A percentile compares a stretch with the other conserved stretches of the same genome.
phyloP scores from a whole-genome alignment of 371 early-diverging fungal species.

The Mucor mucedo region DNA sequence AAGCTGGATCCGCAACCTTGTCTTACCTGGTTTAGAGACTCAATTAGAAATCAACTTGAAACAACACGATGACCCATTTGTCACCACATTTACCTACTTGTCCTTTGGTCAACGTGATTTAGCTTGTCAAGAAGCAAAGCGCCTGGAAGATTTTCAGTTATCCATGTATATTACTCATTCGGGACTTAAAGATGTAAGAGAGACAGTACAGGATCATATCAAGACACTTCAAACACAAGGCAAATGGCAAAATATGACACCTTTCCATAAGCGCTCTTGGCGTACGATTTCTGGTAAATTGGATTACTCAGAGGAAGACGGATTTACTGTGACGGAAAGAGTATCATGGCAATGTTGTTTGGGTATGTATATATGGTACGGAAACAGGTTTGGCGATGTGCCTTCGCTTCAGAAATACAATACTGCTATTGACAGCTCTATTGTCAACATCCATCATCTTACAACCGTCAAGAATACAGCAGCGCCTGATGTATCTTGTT shows the following conservation, averaged over 20 bases:
- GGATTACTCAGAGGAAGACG: slow-evolving; percentile 1
- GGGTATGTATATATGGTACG: slow-evolving; percentile 29
- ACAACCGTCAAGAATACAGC: slow-evolving; percentile 5
- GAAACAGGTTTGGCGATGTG: neutral
- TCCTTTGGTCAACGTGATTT: slow-evolving; percentile 21
- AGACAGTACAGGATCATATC: slow-evolving; percentile 4
- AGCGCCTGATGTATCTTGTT: slow-evolving; percentile 11
- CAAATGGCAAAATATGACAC: slow-evolving; percentile 18
- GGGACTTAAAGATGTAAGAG: slow-evolving; percentile 5
- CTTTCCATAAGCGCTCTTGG: slow-evolving; percentile 22
- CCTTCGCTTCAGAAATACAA: slow-evolving; percentile 4
- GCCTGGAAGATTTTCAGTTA: slow-evolving; percentile 3
- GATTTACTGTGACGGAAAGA: slow-evolving; percentile 12
- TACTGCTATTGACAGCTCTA: neutral
- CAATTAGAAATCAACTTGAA: slow-evolving; percentile 1
- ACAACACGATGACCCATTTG: slow-evolving; percentile 17
- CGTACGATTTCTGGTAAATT: slow-evolving; percentile 13
- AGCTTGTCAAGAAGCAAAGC: slow-evolving; percentile 16
- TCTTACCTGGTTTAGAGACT: slow-evolving; percentile 16
- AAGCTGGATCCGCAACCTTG: slow-evolving; percentile 20
- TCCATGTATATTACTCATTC: slow-evolving; percentile 23
- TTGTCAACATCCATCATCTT: slow-evolving; percentile 2
- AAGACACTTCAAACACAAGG: neutral
- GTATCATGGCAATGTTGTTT: slow-evolving; percentile 24
- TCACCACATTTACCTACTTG: slow-evolving; percentile 13